phyloP scores from a whole-genome alignment of 2,329 filamentous ascomycete genomes.

The Exophiala bonariae region DNA sequence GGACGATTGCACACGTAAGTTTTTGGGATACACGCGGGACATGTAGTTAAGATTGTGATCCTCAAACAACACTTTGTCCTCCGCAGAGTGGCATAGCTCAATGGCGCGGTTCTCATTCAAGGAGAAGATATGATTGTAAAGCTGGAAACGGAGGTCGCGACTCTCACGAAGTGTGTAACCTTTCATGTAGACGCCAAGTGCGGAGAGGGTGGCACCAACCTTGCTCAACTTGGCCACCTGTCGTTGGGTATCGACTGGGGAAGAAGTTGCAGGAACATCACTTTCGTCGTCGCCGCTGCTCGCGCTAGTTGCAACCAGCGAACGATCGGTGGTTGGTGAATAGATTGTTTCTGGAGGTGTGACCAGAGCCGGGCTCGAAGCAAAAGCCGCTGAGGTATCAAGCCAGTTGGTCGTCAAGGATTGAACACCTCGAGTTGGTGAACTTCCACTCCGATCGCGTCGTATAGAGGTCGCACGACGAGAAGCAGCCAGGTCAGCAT shows the following conservation, averaged over 20 bases:
- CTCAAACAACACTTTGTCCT: conserved; percentile 75
- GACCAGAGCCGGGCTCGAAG: conserved; percentile 46
- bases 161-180: conserved; percentile 85
- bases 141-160: conserved; percentile 73
- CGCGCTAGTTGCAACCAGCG: conserved; percentile 54
- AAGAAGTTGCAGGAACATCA: conserved; percentile 55
- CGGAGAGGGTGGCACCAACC: conserved; percentile 78
- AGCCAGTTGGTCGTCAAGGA: conserved; percentile 37
- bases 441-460: conserved; percentile 72
- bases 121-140: conserved; percentile 92
- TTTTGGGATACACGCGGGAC: conserved; percentile 92
- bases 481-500: conserved; percentile 47
- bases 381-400: conserved; percentile 50
- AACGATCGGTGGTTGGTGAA: conserved; percentile 52
- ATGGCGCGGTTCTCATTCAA: conserved; percentile 89
- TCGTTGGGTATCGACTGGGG: conserved; percentile 58
- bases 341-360: conserved; percentile 48
- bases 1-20: conserved; percentile 76
- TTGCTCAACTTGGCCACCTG: conserved; percentile 71
- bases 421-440: conserved; percentile 55
- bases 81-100: conserved; percentile 72
- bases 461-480: conserved; percentile 40
- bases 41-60: conserved; percentile 88
- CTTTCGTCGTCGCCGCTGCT: conserved; percentile 74
- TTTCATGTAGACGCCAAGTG: conserved; percentile 76